Evolutionary conservation across 495 filamentous ascomycete species (phyloP).

Genomic region (Chaetomium tenue): DNA sequence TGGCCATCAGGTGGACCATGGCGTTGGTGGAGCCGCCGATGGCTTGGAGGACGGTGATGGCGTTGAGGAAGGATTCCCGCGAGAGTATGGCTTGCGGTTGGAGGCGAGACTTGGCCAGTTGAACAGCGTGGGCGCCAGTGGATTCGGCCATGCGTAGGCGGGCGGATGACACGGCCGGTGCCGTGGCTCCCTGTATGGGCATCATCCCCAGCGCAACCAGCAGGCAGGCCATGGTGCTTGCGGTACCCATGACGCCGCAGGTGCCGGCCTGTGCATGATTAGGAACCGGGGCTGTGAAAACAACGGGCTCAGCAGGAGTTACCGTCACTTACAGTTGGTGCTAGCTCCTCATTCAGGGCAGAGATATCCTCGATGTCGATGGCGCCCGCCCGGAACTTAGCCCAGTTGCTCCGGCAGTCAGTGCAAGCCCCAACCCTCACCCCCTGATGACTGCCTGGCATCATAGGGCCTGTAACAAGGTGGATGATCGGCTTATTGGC

Average conservation of each 20-base stretch:
- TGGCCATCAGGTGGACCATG: conserved; percentile 65
- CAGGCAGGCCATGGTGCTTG: conserved; percentile 67
- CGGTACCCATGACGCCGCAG: conserved; percentile 70
- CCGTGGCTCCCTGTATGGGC: conserved; percentile 57
- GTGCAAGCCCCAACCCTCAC: conserved; percentile 63
- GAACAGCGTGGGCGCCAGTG: conserved; percentile 58
- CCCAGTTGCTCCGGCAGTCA: conserved; percentile 67
- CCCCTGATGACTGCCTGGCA: conserved; percentile 61
- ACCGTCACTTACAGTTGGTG: conserved; percentile 53
- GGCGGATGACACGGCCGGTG: conserved; percentile 63
- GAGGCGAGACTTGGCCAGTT: conserved; percentile 25
- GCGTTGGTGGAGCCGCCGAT: conserved; percentile 70
- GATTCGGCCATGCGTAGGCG: conserved; percentile 62
- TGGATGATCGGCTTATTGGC: conserved; percentile 66
- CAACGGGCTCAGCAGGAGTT: not conserved
- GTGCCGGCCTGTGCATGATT: conserved; percentile 53
- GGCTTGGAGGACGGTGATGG: conserved; percentile 65
- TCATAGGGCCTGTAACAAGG: conserved; percentile 65
- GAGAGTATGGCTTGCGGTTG: conserved; percentile 58
- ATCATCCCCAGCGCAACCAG: conserved; percentile 63
- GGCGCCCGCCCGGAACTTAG: conserved; percentile 57
- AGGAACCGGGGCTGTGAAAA: not conserved
- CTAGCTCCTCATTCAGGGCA: conserved; percentile 65
- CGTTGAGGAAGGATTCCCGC: conserved; percentile 63
- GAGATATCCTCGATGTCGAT: conserved; percentile 66